Evolutionary conservation across 306 rosid genomes (phyloP).

Genomic region (Astragalus membranaceus): DNA sequence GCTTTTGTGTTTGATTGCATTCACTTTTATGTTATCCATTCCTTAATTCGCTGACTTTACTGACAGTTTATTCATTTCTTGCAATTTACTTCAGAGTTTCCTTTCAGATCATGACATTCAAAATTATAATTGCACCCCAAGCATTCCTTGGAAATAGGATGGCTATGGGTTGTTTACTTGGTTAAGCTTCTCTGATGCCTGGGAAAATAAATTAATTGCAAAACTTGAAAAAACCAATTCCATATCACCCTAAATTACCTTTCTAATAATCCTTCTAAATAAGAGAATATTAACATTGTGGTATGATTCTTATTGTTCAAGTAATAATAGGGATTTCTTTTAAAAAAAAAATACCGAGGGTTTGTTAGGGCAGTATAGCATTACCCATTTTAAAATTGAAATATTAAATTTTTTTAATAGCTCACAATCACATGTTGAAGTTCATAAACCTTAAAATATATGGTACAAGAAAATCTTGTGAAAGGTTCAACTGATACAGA

Average conservation of each 20-base stretch:
- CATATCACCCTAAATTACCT: background rate
- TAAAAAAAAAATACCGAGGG: too few species aligned
- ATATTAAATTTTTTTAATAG: background rate
- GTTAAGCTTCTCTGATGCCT: background rate
- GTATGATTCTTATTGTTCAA: background rate
- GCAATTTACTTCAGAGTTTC: conserved; percentile 8
- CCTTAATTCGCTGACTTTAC: background rate
- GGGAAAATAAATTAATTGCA: background rate
- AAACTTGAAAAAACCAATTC: background rate
- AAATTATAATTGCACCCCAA: conserved; percentile 2
- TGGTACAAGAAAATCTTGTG: background rate
- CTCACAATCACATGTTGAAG: background rate
- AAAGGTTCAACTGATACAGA: too few species aligned
- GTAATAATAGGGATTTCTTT: background rate
- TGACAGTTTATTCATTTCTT: background rate
- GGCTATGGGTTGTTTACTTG: background rate
- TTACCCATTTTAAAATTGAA: background rate
- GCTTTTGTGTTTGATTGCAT: background rate
- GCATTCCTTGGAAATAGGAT: conserved; percentile 1
- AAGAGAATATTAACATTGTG: background rate
- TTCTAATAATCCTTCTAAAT: background rate
- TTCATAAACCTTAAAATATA: background rate
- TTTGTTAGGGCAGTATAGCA: background rate
- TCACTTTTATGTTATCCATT: conserved; percentile 8
- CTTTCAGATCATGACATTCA: background rate